These are phyloP conservation scores for Yamadazyma atlantica DNA, from an alignment of 1,139 yeast genomes.

Conservation along the genomic window DNA sequence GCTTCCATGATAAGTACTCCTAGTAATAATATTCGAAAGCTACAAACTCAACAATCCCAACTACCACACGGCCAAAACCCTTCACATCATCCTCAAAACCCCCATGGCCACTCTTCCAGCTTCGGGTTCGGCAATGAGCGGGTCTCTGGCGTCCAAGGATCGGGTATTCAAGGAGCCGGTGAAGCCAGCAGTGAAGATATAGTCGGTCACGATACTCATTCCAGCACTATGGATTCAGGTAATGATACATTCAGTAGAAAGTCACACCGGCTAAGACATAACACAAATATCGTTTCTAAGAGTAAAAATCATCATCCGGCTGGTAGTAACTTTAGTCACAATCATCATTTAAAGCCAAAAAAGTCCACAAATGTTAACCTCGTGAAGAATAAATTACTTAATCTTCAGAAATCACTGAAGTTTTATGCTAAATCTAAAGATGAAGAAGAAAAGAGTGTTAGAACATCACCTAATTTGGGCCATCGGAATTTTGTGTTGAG, in stretches of 20 bases:
- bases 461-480: slow-evolving; percentile 6
- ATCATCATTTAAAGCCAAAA: slow-evolving; percentile 13
- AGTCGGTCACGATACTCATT: too few relatives aligned
- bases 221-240: slow-evolving; percentile 1
- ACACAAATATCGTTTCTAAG: slow-evolving; percentile 12
- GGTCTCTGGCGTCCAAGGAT: not conserved
- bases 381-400: slow-evolving; percentile 30
- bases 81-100: too few relatives aligned
- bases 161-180: not conserved
- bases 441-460: slow-evolving; percentile 7
- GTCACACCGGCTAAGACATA: slow-evolving; percentile 7
- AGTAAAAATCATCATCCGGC: slow-evolving; percentile 9
- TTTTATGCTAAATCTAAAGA: slow-evolving; percentile 13
- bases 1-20: slow-evolving; percentile 33
- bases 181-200: not conserved
- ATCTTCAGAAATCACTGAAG: slow-evolving; percentile 28
- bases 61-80: slow-evolving; percentile 15
- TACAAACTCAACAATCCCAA: slow-evolving; percentile 20
- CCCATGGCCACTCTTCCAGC: too few relatives aligned
- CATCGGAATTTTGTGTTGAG: slow-evolving; percentile 16
- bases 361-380: slow-evolving; percentile 23
- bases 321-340: too few relatives aligned
- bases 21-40: slow-evolving; percentile 29
- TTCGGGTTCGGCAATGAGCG: not conserved
- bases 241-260: slow-evolving; percentile 2